Conservation (phyloP, 2,329 filamentous ascomycete genomes). For the Fusarium setosum region DNA sequence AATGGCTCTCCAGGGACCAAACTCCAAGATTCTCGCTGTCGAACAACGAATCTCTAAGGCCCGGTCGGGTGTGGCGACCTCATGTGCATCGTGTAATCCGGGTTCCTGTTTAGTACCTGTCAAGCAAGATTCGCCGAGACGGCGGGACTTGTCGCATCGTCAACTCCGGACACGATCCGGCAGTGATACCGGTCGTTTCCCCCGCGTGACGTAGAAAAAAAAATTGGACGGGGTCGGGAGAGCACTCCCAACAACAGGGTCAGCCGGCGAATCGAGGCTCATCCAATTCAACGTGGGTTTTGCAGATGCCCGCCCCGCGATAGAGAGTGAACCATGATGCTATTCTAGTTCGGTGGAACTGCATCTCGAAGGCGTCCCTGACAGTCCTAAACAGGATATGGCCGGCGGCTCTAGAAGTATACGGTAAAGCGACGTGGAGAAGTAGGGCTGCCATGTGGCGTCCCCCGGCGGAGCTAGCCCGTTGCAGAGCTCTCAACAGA, state of each 20-base stretch:
- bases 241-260: background rate
- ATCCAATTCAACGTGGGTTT: conserved; percentile 29
- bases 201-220: conserved; percentile 39
- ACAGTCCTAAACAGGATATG: background rate
- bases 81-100: background rate
- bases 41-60: background rate
- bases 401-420: conserved; percentile 37
- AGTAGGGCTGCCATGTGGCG: background rate
- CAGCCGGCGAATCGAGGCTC: conserved; percentile 22
- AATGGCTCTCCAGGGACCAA: background rate
- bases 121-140: conserved; percentile 25
- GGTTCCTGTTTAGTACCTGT: conserved; percentile 16
- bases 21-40: background rate
- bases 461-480: conserved; percentile 37
- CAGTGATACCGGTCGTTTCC: conserved; percentile 14
- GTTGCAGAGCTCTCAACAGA: conserved; percentile 19
- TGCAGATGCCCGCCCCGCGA: conserved; percentile 10
- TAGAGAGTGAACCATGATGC: conserved; percentile 29
- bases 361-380: background rate
- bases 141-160: background rate
- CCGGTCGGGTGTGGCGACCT: conserved; percentile 3
- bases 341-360: conserved; percentile 23
- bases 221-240: conserved; percentile 8
- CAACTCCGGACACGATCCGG: conserved; percentile 10
- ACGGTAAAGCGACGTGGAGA: background rate